These are phyloP conservation scores for Elongisporangium senticosum DNA, from an alignment of 352 stramenopile genomes.

Conservation along the genomic window DNA sequence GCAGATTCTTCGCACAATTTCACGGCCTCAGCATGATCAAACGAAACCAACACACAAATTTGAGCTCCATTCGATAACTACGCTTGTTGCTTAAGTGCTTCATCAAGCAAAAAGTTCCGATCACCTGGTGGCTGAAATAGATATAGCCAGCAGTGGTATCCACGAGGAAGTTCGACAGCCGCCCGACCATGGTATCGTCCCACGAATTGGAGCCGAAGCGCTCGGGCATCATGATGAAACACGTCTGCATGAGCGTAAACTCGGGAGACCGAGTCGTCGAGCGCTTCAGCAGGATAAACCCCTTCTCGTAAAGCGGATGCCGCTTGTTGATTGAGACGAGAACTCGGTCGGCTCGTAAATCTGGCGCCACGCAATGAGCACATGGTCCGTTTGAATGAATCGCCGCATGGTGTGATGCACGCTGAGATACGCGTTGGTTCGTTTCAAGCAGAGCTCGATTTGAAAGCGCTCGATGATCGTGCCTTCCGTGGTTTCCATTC, in stretches of 20 bases:
- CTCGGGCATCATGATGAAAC: slow-evolving; percentile 37
- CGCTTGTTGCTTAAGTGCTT: slow-evolving; percentile 14
- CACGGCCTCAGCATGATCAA: no score
- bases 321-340: slow-evolving; percentile 29
- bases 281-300: slow-evolving; percentile 48
- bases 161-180: slow-evolving; percentile 63
- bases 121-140: slow-evolving; percentile 50
- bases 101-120: slow-evolving; percentile 41
- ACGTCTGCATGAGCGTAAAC: slow-evolving; percentile 41
- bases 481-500: slow-evolving; percentile 30
- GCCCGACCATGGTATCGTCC: slow-evolving; percentile 26
- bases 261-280: slow-evolving; percentile 26
- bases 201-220: no score
- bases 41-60: no score
- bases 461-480: slow-evolving; percentile 57
- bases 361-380: slow-evolving; percentile 60
- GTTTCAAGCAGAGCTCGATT: slow-evolving; percentile 41
- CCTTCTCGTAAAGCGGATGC: slow-evolving; percentile 51
- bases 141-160: slow-evolving; percentile 48
- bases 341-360: slow-evolving; percentile 56
- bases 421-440: slow-evolving; percentile 39
- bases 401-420: slow-evolving; percentile 57
- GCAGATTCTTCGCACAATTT: no score
- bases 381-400: slow-evolving; percentile 48
- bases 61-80: no score